Evolutionary conservation across 805 yeast genomes (phyloP).

Genomic region (Saccharomycopsis sp.): DNA sequence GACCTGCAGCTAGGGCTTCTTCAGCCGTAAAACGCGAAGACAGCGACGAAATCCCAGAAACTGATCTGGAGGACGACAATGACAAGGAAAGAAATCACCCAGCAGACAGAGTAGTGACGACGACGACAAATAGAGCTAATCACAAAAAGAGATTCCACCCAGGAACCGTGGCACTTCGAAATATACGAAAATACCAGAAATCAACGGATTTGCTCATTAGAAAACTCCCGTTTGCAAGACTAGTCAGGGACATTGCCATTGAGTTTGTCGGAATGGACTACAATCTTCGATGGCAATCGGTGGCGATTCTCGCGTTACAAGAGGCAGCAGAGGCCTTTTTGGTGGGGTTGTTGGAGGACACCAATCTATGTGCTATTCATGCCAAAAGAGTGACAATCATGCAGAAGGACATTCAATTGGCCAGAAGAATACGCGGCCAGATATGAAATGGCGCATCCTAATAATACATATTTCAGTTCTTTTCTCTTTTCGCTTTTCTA

Average conservation of each 20-base stretch:
- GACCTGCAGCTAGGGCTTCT: too few relatives aligned
- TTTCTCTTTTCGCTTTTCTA: not conserved
- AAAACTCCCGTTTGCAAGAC: constrained; percentile 68
- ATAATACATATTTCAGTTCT: too few relatives aligned
- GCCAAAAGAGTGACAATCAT: constrained; percentile 78
- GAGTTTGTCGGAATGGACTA: constrained; percentile 44
- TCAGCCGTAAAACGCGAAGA: too few relatives aligned
- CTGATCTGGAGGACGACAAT: too few relatives aligned
- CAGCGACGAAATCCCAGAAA: too few relatives aligned
- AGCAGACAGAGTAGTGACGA: constrained; percentile 14
- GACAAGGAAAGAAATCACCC: constrained; percentile 18
- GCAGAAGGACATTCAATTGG: constrained; percentile 76
- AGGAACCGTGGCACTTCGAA: constrained; percentile 58
- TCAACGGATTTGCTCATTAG: constrained; percentile 59
- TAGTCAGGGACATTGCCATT: constrained; percentile 61
- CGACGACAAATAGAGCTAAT: too few relatives aligned
- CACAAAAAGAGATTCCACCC: constrained; percentile 53
- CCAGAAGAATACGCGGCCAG: constrained; percentile 62
- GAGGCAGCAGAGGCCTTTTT: constrained; percentile 76
- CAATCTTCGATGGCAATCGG: constrained; percentile 68
- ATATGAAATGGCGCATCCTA: too few relatives aligned
- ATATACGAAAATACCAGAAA: constrained; percentile 59
- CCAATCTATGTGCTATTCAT: constrained; percentile 68
- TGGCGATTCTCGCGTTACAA: constrained; percentile 68
- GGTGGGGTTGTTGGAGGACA: constrained; percentile 66